Evolutionary conservation across 148 eudicot species (phyloP).

Genomic region (Amaranthus cruentus): DNA sequence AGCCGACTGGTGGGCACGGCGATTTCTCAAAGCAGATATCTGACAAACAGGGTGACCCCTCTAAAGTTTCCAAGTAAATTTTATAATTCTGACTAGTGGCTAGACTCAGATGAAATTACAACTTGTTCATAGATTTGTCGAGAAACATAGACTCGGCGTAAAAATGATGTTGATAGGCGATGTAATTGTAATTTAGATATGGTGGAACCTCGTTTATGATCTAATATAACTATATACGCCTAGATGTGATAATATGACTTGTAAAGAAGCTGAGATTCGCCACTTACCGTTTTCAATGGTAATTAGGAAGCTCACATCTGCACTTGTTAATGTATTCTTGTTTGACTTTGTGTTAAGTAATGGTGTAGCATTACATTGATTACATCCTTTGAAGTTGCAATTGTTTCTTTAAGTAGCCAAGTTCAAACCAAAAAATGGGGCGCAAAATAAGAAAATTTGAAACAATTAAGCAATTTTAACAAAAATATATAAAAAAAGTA

Average conservation of each 20-base stretch:
- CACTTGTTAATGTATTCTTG: too few relatives aligned
- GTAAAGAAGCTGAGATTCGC: neutral
- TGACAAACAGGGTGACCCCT: conserved; percentile 10
- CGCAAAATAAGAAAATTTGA: too few relatives aligned
- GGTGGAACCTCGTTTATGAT: conserved; percentile 8
- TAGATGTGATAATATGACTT: neutral
- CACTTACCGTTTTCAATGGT: neutral
- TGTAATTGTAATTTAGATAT: conserved; percentile 22
- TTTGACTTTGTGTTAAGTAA: too few relatives aligned
- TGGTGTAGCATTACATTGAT: too few relatives aligned
- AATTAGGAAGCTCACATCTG: neutral
- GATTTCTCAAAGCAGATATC: conserved; percentile 12
- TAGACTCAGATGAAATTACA: conserved; percentile 6
- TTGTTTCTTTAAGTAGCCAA: neutral
- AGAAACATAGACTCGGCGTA: neutral
- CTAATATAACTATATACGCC: neutral
- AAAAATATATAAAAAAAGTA: too few relatives aligned
- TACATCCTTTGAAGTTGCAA: neutral
- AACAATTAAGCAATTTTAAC: too few relatives aligned
- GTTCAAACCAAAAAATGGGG: neutral
- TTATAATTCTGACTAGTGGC: neutral
- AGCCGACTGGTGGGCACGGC: conserved; percentile 1
- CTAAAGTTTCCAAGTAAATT: conserved; percentile 16
- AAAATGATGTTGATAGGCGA: conserved; percentile 20
- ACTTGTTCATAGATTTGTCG: conserved; percentile 15